These are phyloP conservation scores for Phalaenopsis equestris DNA, from an alignment of 106 monocot genomes.

Conservation along the genomic window DNA sequence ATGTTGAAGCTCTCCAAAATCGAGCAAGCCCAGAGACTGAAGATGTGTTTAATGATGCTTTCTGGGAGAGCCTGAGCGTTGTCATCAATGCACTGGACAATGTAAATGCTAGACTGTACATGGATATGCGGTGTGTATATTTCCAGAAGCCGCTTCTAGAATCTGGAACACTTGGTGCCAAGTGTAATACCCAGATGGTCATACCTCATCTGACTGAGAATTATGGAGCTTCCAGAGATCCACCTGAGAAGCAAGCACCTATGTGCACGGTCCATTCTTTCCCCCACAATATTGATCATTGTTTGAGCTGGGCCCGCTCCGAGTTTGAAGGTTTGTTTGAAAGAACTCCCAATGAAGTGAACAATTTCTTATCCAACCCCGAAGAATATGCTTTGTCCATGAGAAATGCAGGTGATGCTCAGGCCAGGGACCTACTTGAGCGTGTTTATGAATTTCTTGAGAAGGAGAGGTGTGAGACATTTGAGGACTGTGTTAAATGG, in stretches of 20 bases:
- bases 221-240: slow-evolving; percentile 92
- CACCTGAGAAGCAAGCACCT: slow-evolving; percentile 91
- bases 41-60: slow-evolving; percentile 14
- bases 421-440: slow-evolving; percentile 77
- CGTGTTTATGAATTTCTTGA: slow-evolving; percentile 74
- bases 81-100: slow-evolving; percentile 14
- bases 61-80: slow-evolving; percentile 8
- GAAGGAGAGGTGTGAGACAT: slow-evolving; percentile 62
- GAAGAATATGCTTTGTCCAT: slow-evolving; percentile 50
- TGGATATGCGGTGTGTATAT: slow-evolving; percentile 11
- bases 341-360: slow-evolving; percentile 77
- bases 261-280: slow-evolving; percentile 96
- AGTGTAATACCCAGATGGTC: slow-evolving; percentile 94
- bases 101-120: slow-evolving; percentile 14
- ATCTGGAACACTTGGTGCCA: slow-evolving; percentile 81
- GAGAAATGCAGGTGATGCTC: slow-evolving; percentile 76
- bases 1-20: slow-evolving; percentile 10
- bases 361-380: slow-evolving; percentile 61
- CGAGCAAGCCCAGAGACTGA: slow-evolving; percentile 12
- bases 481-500: slow-evolving; percentile 82
- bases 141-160: slow-evolving; percentile 55
- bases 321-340: slow-evolving; percentile 94
- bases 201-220: slow-evolving; percentile 93
- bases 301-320: slow-evolving; percentile 87
- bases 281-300: slow-evolving; percentile 93